These are phyloP conservation scores for Agaricales sp. DNA, from an alignment of 1,284 basidiomycete species.

Conservation along the genomic window DNA sequence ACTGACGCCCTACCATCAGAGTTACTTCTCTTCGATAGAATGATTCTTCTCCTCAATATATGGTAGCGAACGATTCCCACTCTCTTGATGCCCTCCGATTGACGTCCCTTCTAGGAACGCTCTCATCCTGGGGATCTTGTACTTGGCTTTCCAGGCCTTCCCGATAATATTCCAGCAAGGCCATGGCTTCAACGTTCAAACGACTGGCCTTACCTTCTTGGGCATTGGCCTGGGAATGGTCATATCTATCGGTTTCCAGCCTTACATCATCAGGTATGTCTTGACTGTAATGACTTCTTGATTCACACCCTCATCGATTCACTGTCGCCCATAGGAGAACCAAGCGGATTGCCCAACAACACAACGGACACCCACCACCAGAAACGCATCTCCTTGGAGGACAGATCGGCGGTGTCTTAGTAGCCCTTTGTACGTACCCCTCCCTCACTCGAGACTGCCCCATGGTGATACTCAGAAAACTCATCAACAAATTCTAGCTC, in stretches of 20 bases:
- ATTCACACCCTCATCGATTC: too few relatives aligned
- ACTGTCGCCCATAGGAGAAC: not conserved
- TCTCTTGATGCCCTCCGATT: not conserved
- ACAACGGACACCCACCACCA: constrained; percentile 47
- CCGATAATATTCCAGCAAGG: constrained; percentile 55
- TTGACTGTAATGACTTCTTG: too few relatives aligned
- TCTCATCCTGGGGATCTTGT: constrained; percentile 45
- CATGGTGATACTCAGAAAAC: too few relatives aligned
- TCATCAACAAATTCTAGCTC: constrained; percentile 33
- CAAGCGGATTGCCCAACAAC: constrained; percentile 14
- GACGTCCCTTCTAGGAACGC: constrained; percentile 27
- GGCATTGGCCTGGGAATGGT: constrained; percentile 54
- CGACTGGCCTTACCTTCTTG: constrained; percentile 54
- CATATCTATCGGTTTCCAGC: constrained; percentile 36
- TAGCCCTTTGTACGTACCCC: constrained; percentile 38
- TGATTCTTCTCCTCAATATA: constrained; percentile 47
- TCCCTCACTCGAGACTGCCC: not conserved
- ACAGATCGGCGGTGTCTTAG: constrained; percentile 57
- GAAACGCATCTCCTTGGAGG: constrained; percentile 62
- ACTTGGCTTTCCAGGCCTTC: constrained; percentile 47
- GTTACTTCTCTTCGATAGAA: constrained; percentile 38
- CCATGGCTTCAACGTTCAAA: constrained; percentile 46
- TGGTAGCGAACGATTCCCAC: constrained; percentile 31
- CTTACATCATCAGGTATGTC: not conserved
- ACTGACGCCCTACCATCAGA: constrained; percentile 21